Evolutionary conservation across 2,329 filamentous ascomycete species (phyloP), one percentile per base, ranked within the genome.

Genomic region (Fusarium nodosum): DNA sequence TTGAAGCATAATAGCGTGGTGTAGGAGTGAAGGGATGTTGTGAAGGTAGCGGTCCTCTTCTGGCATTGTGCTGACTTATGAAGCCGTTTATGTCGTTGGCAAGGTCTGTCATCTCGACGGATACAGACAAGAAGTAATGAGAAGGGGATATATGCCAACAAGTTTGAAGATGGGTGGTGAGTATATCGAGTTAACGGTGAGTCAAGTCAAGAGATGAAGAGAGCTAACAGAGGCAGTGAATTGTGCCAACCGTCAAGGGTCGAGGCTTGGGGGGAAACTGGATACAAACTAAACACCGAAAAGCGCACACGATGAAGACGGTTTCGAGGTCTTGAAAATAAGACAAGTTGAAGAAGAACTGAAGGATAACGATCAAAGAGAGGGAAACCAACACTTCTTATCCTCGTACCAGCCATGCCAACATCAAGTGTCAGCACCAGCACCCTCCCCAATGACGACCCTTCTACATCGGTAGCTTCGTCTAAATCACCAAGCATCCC

Each of bases 61-160:
- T 59, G 12, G 58, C 47, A 28, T 71, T 56, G 47, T 68, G 46
- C 6, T 69, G 58, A 22, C n/a, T 55, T 33, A 69, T 48, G 55
- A 69, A 71, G 18, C 64, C 63, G 42, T 68, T 54, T 34, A 71
- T 61, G 20, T 69, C 67, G 31, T 42, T 31, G 51, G 26, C 46
- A 20, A 69, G 47, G n/a, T 68, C 63, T 13, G 22, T 13, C 67
- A 69, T 71, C 2, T 45, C 55, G 36, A 44, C 10, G 20, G 16
- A 11, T 4, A 16, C 13, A 38, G 9, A 28, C 20, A 24, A 55
- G 22, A 30, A 38, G 4, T 8, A 26, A 41, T 13, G 18, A 16
- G 5, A 20, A 12, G 16, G 20, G 11, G 7, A 3, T 20, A 34
- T 54, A 20, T 41, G 11, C 15, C 7, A 18, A 50, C 18, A 20